Conservation (phyloP, 768 basidiomycete genomes). For the Russula compacta region DNA sequence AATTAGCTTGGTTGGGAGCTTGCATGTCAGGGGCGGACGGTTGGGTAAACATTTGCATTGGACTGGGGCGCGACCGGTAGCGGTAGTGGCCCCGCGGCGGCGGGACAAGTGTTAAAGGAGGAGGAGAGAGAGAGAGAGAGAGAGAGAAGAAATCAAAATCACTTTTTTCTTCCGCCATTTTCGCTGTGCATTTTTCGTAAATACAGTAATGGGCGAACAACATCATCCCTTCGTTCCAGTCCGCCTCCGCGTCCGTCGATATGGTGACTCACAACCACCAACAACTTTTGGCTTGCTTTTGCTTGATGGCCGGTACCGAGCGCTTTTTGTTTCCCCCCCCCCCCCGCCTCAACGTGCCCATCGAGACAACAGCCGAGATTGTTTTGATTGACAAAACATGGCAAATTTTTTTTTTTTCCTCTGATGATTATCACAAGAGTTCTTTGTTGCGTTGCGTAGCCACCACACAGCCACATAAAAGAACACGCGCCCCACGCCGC, state of each 20-base stretch:
- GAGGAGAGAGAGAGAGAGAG: too few relatives aligned
- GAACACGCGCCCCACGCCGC: too few relatives aligned
- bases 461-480: too few relatives aligned
- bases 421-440: too few relatives aligned
- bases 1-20: conserved; percentile 91
- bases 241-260: not conserved
- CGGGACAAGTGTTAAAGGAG: not conserved
- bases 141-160: too few relatives aligned
- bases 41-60: conserved; percentile 87
- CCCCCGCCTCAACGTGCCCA: too few relatives aligned
- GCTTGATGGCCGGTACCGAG: conserved; percentile 9
- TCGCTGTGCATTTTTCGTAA: not conserved
- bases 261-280: conserved; percentile 5
- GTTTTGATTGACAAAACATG: not conserved
- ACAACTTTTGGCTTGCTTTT: not conserved
- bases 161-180: not conserved
- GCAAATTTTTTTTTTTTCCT: not conserved
- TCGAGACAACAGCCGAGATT: conserved; percentile 13
- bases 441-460: too few relatives aligned
- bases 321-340: not conserved
- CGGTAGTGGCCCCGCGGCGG: not conserved
- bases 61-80: conserved; percentile 27
- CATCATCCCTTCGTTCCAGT: not conserved
- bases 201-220: not conserved
- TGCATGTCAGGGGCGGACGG: conserved; percentile 91